Conservation (phyloP, 805 yeast genomes). For the Scheffersomyces amazonensis region DNA sequence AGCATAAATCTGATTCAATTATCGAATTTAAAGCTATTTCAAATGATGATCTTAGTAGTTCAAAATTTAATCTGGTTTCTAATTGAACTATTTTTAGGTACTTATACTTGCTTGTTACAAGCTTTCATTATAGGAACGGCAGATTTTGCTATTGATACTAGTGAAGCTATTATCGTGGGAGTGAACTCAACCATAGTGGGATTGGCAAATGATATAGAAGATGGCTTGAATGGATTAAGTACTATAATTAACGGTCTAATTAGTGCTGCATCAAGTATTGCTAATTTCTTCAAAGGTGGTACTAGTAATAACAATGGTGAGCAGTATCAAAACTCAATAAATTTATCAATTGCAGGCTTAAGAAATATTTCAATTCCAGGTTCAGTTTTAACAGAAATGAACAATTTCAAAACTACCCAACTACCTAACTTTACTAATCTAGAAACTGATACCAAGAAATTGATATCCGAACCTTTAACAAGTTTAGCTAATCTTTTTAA, state of each 20-base stretch:
- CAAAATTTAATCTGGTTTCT: constrained; percentile 61
- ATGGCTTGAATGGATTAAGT: constrained; percentile 62
- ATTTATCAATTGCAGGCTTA: constrained; percentile 55
- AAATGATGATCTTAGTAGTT: constrained; percentile 51
- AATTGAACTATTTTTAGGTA: constrained; percentile 75
- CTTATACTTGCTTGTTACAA: constrained; percentile 78
- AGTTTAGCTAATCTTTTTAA: constrained; percentile 3
- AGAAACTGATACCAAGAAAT: constrained; percentile 51
- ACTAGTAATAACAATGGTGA: constrained; percentile 27
- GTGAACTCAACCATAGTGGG: constrained; percentile 60
- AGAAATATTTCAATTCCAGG: constrained; percentile 62
- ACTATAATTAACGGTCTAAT: constrained; percentile 54
- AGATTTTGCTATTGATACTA: constrained; percentile 68
- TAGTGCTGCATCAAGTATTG: constrained; percentile 26
- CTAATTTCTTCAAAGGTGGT: constrained; percentile 44
- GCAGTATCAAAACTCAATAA: constrained; percentile 45
- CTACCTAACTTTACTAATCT: constrained; percentile 69
- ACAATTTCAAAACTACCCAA: constrained; percentile 39
- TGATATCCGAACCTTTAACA: constrained; percentile 59
- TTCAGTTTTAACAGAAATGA: constrained; percentile 57
- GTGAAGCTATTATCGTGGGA: constrained; percentile 55
- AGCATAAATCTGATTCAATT: constrained; percentile 47
- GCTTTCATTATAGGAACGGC: constrained; percentile 73
- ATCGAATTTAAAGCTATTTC: constrained; percentile 28
- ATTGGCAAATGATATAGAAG: constrained; percentile 60